These are phyloP conservation scores for Penicillium sp. DNA, from an alignment of 2,329 filamentous ascomycete species.

Conservation along the genomic window DNA sequence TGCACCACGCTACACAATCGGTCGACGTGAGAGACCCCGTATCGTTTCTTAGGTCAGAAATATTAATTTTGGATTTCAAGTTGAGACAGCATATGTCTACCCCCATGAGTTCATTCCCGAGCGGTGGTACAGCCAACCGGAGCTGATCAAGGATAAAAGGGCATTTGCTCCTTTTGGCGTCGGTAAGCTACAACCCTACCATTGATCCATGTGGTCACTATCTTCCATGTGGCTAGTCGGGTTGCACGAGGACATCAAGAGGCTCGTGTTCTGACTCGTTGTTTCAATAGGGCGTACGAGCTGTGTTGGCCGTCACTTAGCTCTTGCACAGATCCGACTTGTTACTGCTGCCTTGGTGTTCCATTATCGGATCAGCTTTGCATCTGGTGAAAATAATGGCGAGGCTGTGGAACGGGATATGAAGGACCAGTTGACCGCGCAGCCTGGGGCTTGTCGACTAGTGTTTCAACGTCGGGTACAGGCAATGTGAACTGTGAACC, in stretches of 20 bases:
- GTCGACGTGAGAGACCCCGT: background rate
- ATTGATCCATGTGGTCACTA: background rate
- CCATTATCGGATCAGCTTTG: background rate
- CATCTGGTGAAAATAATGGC: background rate
- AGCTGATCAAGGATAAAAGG: constrained; percentile 14
- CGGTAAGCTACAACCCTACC: constrained; percentile 7
- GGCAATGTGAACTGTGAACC: background rate
- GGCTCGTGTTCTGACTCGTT: background rate
- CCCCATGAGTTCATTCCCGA: constrained; percentile 34
- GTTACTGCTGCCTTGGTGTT: background rate
- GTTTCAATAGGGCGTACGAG: background rate
- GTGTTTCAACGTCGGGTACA: background rate
- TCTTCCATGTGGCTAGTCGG: background rate
- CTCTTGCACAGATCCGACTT: constrained; percentile 2
- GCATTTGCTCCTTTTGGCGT: constrained; percentile 16
- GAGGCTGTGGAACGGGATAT: constrained; percentile 4
- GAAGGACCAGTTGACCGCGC: constrained; percentile 5
- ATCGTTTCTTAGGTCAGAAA: background rate
- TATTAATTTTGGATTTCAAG: background rate
- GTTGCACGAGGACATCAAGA: background rate
- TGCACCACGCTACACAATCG: constrained; percentile 1
- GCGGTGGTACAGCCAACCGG: constrained; percentile 20
- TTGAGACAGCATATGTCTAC: constrained; percentile 29
- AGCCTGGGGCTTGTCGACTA: constrained; percentile 1
- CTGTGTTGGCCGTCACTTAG: constrained; percentile 5